These are phyloP conservation scores for Coccinonectria pachysandricola DNA, from an alignment of 2,329 filamentous ascomycete genomes.

Conservation along the genomic window DNA sequence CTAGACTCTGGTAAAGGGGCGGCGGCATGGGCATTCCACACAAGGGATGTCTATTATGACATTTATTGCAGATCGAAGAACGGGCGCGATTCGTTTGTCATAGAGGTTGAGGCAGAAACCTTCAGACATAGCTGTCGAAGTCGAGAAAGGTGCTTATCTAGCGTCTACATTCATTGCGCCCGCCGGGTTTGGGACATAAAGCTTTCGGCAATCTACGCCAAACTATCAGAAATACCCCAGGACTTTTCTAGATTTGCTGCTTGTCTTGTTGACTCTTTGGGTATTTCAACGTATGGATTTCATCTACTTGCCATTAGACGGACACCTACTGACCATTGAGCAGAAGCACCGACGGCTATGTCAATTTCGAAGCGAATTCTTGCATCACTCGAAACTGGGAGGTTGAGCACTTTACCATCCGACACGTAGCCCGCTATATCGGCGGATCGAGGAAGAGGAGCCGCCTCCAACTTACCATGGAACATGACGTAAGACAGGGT, in stretches of 20 bases:
- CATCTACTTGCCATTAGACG: not conserved
- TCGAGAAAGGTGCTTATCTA: conserved; percentile 9
- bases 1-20: conserved; percentile 5
- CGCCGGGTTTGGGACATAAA: conserved; percentile 23
- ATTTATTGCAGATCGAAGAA: conserved; percentile 12
- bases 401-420: conserved; percentile 11
- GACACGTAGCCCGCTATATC: conserved; percentile 15
- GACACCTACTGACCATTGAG: conserved; percentile 3
- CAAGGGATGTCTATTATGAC: conserved; percentile 16
- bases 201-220: conserved; percentile 10
- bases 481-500: conserved; percentile 12
- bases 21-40: conserved; percentile 9
- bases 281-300: conserved; percentile 8
- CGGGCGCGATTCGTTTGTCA: conserved; percentile 4
- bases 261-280: conserved; percentile 13
- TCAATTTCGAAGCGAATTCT: conserved; percentile 8
- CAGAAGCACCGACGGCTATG: conserved; percentile 9
- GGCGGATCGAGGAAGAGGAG: conserved; percentile 4
- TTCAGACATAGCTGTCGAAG: conserved; percentile 14
- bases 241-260: conserved; percentile 11
- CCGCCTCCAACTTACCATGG: conserved; percentile 16
- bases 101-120: conserved; percentile 19
- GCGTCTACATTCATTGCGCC: conserved; percentile 21
- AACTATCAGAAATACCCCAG: conserved; percentile 6
- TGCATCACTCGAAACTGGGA: conserved; percentile 2